Evolutionary conservation across 2,329 filamentous ascomycete genomes (phyloP).

Genomic region (Cladosporium oxysporum): DNA sequence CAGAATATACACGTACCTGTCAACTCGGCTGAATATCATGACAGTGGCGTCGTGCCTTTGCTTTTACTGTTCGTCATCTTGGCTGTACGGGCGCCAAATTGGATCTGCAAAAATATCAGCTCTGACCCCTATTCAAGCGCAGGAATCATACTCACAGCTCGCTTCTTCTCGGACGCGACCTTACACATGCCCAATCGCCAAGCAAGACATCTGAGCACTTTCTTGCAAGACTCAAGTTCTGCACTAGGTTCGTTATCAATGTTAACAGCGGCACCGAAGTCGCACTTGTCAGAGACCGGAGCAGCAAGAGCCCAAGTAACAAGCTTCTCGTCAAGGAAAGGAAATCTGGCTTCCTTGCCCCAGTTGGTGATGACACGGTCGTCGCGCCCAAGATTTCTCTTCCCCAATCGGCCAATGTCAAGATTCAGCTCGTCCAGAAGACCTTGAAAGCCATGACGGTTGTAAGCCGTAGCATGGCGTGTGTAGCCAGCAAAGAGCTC

Average conservation of each 20-base stretch:
- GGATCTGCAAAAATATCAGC: constrained; percentile 38
- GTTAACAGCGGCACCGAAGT: constrained; percentile 57
- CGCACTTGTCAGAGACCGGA: constrained; percentile 83
- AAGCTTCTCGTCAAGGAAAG: constrained; percentile 84
- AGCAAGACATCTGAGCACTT: constrained; percentile 75
- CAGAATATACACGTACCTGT: constrained; percentile 18
- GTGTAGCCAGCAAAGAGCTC: constrained; percentile 94
- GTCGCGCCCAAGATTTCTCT: constrained; percentile 92
- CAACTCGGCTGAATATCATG: constrained; percentile 22
- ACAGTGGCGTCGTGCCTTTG: constrained; percentile 50
- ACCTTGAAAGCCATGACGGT: constrained; percentile 66
- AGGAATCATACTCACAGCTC: constrained; percentile 63
- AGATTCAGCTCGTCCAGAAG: constrained; percentile 80
- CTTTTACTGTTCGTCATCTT: constrained; percentile 53
- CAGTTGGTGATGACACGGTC: constrained; percentile 89
- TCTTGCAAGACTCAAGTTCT: constrained; percentile 74
- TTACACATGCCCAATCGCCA: constrained; percentile 68
- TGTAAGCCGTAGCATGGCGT: constrained; percentile 77
- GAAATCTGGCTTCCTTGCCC: constrained; percentile 85
- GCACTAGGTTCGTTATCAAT: constrained; percentile 29
- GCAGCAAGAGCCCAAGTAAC: constrained; percentile 75
- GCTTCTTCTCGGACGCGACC: constrained; percentile 86
- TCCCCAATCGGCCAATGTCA: constrained; percentile 81
- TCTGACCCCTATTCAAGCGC: background rate
- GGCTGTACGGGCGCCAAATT: constrained; percentile 47